Conservation (phyloP, 805 yeast genomes). For the Martiniozyma abietophila region DNA sequence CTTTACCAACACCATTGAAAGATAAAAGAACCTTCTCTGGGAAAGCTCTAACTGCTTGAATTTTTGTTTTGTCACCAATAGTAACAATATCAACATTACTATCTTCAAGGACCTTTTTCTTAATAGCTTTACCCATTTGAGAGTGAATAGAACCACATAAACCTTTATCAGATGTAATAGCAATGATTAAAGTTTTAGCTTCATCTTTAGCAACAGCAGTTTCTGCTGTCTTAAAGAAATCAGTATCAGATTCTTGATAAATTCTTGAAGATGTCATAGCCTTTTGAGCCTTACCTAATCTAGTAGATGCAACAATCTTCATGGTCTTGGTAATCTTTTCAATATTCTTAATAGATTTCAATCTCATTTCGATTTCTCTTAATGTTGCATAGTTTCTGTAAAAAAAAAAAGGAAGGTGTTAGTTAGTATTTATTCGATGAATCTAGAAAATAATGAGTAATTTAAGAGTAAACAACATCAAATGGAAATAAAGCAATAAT, state of each 20-base stretch:
- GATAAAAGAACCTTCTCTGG: constrained; percentile 60
- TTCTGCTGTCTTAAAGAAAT: constrained; percentile 75
- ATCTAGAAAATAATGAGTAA: background rate
- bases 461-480: background rate
- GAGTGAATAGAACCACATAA: constrained; percentile 98
- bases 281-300: constrained; percentile 90
- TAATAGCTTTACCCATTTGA: constrained; percentile 83
- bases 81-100: constrained; percentile 73
- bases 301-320: constrained; percentile 98
- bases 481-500: no score
- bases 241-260: constrained; percentile 70
- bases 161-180: constrained; percentile 95
- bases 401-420: background rate
- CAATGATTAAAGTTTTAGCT: constrained; percentile 67
- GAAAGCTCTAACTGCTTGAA: constrained; percentile 80
- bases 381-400: constrained; percentile 90
- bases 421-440: no score
- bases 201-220: constrained; percentile 43
- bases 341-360: constrained; percentile 96
- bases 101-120: constrained; percentile 50
- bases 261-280: constrained; percentile 85
- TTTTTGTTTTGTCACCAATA: constrained; percentile 90
- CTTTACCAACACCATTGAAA: constrained; percentile 91
- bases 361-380: constrained; percentile 97
- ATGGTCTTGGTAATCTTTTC: constrained; percentile 99